Conservation (phyloP, 331 rosid species). For the Pyracantha coccinea region DNA sequence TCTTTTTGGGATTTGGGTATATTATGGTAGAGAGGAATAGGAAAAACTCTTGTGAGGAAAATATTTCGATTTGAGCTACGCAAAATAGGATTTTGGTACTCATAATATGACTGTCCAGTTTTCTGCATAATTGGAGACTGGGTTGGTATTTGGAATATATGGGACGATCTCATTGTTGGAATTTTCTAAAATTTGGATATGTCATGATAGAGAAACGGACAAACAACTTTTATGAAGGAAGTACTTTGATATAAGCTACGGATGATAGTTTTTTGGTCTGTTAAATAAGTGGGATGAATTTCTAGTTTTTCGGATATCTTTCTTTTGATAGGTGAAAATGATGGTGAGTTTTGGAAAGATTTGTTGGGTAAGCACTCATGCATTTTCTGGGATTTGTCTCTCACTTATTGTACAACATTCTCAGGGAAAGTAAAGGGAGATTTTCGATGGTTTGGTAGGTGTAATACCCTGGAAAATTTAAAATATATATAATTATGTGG, state of each 20-base stretch:
- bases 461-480: no score
- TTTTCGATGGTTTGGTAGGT: no score
- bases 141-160: no score
- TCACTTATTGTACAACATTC: neutral
- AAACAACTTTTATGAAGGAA: neutral
- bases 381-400: neutral
- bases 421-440: neutral
- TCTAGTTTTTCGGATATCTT: neutral
- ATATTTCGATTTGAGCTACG: no score
- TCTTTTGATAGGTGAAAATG: neutral
- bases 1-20: neutral
- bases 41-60: neutral
- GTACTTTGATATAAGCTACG: neutral
- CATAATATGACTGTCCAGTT: no score
- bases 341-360: neutral
- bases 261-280: no score
- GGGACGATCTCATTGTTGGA: no score
- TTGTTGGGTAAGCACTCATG: neutral
- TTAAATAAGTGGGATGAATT: neutral
- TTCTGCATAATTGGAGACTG: no score
- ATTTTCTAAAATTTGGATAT: neutral
- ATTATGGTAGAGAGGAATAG: neutral
- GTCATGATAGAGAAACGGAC: neutral
- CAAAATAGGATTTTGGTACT: no score
- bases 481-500: no score